Base-by-base conservation (phyloP, 208 protist genomes). In the Trypanosoma congolense region DNA sequence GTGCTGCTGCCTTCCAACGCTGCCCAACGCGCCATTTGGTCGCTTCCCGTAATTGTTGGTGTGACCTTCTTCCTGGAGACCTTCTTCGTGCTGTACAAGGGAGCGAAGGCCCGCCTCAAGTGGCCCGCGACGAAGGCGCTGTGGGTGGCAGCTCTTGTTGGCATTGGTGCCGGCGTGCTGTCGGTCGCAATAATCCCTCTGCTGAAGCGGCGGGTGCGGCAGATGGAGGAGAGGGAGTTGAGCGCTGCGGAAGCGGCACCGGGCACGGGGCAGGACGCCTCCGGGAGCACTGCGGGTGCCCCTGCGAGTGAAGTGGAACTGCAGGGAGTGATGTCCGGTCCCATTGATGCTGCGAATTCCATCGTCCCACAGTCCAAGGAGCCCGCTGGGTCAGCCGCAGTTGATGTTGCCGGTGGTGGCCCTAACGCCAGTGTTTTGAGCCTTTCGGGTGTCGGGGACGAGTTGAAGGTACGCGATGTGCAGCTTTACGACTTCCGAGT, bases 61-160 rank as follows among this genome's bases (percentile, higher is more conserved):
- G 47, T 92, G n/a, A 67, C 80, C 16, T 80, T 88, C 55, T 92
- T 92, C 59, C 59, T 92, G 12, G 80, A 92, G 73, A 41, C 71
- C 40, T 88, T 92, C 73, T 92, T 88, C 48, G 63, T 88, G 18
- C 70, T 92, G 3, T 86, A 70, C 56, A 91, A 87, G 65, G 84
- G 80, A 9, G 84, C 77, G 8, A 68, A 71, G 25, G 73, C 54
- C 28, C 62, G 63, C 9, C 68, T 88, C 24, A 61, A 88, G 50
- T 88, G 84, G 84, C 45, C 35, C 10, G 56, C 77, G 19, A 42
- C 56, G 8, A 58, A 79, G 29, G 69, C 75, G 1, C 64, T 60
- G 40, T 92, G 77, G 80, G 75, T 92, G 4, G 71, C 71, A 9
- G 63, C 72, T 9, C 31, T 68, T 58, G 73, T 88, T 43, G 84